Evolutionary conservation across 805 yeast genomes (phyloP).

Genomic region (Candida taoyuanica): DNA sequence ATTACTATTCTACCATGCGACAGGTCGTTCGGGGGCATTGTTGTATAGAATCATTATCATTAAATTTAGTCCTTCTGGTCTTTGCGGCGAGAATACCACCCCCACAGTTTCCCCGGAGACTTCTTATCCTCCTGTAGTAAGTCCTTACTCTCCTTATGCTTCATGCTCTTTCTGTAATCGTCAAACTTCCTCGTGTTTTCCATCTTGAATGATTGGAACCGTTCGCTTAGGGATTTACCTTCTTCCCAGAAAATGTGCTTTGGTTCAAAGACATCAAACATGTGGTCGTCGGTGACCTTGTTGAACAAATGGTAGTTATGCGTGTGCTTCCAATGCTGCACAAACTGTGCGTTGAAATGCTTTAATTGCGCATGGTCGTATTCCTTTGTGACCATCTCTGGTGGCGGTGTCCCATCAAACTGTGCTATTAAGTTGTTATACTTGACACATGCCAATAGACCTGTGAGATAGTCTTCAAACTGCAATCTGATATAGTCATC

Average conservation of each 20-base stretch:
- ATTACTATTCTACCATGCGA: conserved; percentile 41
- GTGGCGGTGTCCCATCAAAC: conserved; percentile 35
- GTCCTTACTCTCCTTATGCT: conserved; percentile 7
- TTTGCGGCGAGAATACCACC: conserved; percentile 17
- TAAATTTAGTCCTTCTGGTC: conserved; percentile 2
- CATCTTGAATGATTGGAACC: conserved; percentile 29
- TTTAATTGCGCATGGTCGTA: conserved; percentile 31
- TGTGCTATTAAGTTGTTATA: conserved; percentile 50
- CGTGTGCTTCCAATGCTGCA: conserved; percentile 50
- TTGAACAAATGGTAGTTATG: conserved; percentile 52
- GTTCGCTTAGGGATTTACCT: conserved; percentile 20
- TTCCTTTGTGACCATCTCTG: conserved; percentile 25
- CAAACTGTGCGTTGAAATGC: conserved; percentile 42
- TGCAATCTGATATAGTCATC: conserved; percentile 86
- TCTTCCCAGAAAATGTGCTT: conserved; percentile 31
- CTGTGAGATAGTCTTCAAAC: conserved; percentile 85
- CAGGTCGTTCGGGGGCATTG: conserved; percentile 45
- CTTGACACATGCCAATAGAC: conserved; percentile 68
- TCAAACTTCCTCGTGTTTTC: conserved; percentile 27
- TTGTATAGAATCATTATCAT: conserved; percentile 10
- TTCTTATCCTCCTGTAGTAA: too few relatives aligned
- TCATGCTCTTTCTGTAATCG: conserved; percentile 16
- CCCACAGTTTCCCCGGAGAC: conserved; percentile 19
- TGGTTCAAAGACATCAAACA: conserved; percentile 59
- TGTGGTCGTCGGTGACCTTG: conserved; percentile 57